Evolutionary conservation across 257 asterid species (phyloP), one percentile per base, ranked within the genome.

Genomic region (Echium plantagineum): DNA sequence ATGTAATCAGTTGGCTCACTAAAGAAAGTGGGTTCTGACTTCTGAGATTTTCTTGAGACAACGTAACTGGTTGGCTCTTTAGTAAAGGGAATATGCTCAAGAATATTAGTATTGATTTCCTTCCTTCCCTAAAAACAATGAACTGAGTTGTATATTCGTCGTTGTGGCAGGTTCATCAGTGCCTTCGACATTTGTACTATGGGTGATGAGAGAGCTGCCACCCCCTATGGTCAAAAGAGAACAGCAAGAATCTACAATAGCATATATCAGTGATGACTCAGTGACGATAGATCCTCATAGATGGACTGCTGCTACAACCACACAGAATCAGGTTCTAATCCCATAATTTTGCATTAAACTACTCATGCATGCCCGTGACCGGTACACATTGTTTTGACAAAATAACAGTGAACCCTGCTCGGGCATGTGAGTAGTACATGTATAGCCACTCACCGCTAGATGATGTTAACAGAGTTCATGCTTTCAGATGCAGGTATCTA

Each of bases 191-290:
- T 85, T 84, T 59, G 77, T 91, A 31, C 63, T 91, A 52, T 80
- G 82, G 78, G 86, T 88, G 85, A 91, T 91, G 98, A 88, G 83
- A 74, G 98, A 91, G 72, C 59, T 91, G 28, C 98, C 98, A 52
- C 86, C 93, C 55, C 87, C 78, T 7, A 62, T 75, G 66, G 67
- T 67, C 26, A 75, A 68, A 57, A 64, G 84, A n/a, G n/a, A n/a
- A 60, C 72, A 58, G 58, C 78, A 80, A 74, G 94, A 82, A 68
- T 77, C 94, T 15, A 84, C 83, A 12, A 78, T 86, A 63, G 74
- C 94, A 48, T 91, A 79, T 61, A 74, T 91, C 24, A 79, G 71
- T 55, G 98, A 91, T 3, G 65, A 72, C 64, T 74, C 90, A 5
- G 79, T 70, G 58, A 58, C 77, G 38, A 53, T 74, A 21, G 85